Evolutionary conservation across 345 rosid species (phyloP).

Genomic region (Corymbia maculata): DNA sequence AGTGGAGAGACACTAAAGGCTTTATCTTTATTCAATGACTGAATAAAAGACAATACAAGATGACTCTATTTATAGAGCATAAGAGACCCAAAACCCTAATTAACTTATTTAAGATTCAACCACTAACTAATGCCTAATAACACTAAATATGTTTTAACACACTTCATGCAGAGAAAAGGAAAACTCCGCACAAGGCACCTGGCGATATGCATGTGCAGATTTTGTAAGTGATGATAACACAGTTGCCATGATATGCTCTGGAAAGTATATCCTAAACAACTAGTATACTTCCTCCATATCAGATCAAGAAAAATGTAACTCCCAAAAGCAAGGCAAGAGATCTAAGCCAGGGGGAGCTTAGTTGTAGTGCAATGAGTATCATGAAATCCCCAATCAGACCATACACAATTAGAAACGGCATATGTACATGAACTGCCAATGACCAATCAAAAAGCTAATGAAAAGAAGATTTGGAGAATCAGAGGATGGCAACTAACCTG

Average conservation of each 20-base stretch:
- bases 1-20: neutral
- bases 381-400: neutral
- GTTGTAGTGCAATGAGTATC: neutral
- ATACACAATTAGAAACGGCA: neutral
- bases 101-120: neutral
- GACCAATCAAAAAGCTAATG: neutral
- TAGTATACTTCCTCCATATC: neutral
- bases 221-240: neutral
- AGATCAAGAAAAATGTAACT: neutral
- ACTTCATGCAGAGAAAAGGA: neutral
- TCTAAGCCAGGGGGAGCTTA: neutral
- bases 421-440: neutral
- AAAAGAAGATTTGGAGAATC: neutral
- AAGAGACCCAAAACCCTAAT: neutral
- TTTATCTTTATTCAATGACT: neutral
- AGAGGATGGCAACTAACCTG: constrained; percentile 43
- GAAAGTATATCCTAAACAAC: neutral
- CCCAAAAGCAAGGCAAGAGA: neutral
- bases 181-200: neutral
- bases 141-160: neutral
- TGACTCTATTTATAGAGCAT: neutral
- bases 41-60: neutral
- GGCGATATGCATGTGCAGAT: neutral
- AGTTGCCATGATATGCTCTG: neutral
- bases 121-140: neutral